Percentiles rank a stretch among this genome's conserved stretches.
Evolutionary conservation across 164 flowering plant species (phyloP).

Genomic region (Cinnamomum chago): DNA sequence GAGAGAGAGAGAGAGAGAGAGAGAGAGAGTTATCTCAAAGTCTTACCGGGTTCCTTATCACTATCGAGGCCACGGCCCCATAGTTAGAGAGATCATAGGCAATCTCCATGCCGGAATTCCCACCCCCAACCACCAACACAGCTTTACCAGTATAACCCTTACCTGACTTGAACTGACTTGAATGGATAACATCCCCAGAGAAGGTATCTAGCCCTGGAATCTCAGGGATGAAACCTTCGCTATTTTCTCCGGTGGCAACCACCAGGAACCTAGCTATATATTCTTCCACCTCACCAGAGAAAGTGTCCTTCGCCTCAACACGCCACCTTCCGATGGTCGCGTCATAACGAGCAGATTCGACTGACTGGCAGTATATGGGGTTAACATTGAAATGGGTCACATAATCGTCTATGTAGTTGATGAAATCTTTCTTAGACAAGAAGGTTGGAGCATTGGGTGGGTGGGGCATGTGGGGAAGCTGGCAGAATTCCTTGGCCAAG

Average conservation of each 20-base stretch:
- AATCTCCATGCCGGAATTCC: conserved; percentile 82
- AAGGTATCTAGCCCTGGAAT: conserved; percentile 39
- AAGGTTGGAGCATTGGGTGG: conserved; percentile 18
- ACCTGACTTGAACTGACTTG: conserved; percentile 44
- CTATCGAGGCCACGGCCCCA: conserved; percentile 46
- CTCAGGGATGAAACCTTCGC: conserved; percentile 35
- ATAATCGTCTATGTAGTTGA: conserved; percentile 33
- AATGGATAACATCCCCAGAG: conserved; percentile 38
- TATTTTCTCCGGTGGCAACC: conserved; percentile 59
- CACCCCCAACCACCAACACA: conserved; percentile 71
- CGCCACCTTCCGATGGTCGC: background rate
- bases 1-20: no score
- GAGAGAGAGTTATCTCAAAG: background rate
- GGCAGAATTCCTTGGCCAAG: conserved; percentile 34
- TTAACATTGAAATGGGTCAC: conserved; percentile 19
- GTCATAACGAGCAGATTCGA: conserved; percentile 7
- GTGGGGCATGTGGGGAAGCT: conserved; percentile 29
- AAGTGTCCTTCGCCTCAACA: background rate
- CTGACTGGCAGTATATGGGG: conserved; percentile 21
- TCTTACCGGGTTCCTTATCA: conserved; percentile 4
- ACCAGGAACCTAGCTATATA: conserved; percentile 37
- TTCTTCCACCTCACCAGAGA: conserved; percentile 22
- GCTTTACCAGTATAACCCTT: conserved; percentile 19
- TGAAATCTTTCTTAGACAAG: conserved; percentile 21
- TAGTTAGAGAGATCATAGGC: conserved; percentile 39